phyloP scores from a whole-genome alignment of 345 rosid species.

The Eucalyptus virginea region DNA sequence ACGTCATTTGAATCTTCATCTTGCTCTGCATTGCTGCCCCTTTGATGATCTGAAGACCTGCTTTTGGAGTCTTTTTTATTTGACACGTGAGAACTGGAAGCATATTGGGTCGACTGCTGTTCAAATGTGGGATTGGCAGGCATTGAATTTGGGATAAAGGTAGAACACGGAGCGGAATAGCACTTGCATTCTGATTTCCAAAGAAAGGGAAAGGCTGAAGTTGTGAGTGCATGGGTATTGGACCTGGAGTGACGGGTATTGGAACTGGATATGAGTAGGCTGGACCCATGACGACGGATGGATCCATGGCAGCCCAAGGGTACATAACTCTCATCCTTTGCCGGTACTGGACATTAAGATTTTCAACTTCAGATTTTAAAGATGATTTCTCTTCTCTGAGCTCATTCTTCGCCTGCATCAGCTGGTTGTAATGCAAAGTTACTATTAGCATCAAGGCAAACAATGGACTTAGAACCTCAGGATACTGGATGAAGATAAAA shows the following conservation, averaged over 20 bases:
- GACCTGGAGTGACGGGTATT: conserved; percentile 24
- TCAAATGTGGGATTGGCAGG: conserved; percentile 20
- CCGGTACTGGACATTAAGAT: conserved; percentile 48
- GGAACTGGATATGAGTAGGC: conserved; percentile 47
- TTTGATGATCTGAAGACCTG: conserved; percentile 16
- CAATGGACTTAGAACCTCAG: neutral
- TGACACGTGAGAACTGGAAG: conserved; percentile 27
- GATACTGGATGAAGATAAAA: neutral
- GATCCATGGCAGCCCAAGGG: conserved; percentile 50
- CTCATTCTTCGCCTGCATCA: conserved; percentile 65
- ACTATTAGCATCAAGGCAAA: neutral
- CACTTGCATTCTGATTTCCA: conserved; percentile 25
- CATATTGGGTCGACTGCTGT: conserved; percentile 15
- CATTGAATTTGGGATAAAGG: conserved; percentile 30
- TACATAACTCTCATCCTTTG: conserved; percentile 40
- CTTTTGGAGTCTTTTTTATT: conserved; percentile 31
- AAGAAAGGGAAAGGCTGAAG: conserved; percentile 39
- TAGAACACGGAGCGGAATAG: conserved; percentile 35
- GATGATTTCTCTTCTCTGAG: conserved; percentile 57
- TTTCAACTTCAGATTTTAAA: conserved; percentile 49
- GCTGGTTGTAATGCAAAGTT: conserved; percentile 17
- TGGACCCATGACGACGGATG: conserved; percentile 30
- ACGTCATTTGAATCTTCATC: conserved; percentile 28
- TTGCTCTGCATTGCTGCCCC: conserved; percentile 3
- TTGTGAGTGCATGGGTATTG: conserved; percentile 37